A percentile compares a stretch with the other conserved stretches of the same genome.
Conservation (phyloP, 2,329 filamentous ascomycete species). For the Byssochlamys sp. region DNA sequence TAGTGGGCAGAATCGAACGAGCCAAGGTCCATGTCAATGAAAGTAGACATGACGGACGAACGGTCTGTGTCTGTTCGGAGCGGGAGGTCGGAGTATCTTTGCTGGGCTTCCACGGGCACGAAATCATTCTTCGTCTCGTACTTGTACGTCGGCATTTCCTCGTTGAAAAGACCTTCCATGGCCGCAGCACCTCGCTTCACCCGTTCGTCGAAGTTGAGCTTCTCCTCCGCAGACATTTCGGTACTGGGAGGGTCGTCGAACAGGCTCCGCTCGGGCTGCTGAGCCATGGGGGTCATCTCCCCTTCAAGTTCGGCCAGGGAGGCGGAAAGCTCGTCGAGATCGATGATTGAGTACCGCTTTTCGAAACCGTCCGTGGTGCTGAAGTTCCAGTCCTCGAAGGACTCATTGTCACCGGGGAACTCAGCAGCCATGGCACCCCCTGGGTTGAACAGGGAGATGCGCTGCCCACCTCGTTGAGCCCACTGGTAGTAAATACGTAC, state of each 20-base stretch:
- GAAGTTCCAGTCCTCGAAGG: slow-evolving; percentile 54
- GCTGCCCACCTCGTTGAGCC: slow-evolving; percentile 40
- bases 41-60: slow-evolving; percentile 39
- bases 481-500: slow-evolving; percentile 42
- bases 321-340: slow-evolving; percentile 37
- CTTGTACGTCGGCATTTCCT: slow-evolving; percentile 46
- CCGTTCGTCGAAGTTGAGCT: slow-evolving; percentile 47
- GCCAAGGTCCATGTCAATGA: slow-evolving; percentile 50
- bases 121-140: slow-evolving; percentile 47
- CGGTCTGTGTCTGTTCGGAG: slow-evolving; percentile 38
- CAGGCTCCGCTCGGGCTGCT: slow-evolving; percentile 16
- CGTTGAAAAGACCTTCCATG: slow-evolving; percentile 50
- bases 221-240: slow-evolving; percentile 35
- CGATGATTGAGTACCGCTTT: slow-evolving; percentile 39
- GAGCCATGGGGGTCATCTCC: slow-evolving; percentile 25
- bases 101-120: slow-evolving; percentile 33
- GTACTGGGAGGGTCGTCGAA: slow-evolving; percentile 20
- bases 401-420: slow-evolving; percentile 35
- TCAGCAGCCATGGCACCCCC: slow-evolving; percentile 50
- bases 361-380: slow-evolving; percentile 55
- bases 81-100: slow-evolving; percentile 46
- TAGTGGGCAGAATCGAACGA: slow-evolving; percentile 42
- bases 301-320: slow-evolving; percentile 37
- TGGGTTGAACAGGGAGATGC: slow-evolving; percentile 50
- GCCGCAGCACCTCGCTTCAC: slow-evolving; percentile 48